These are phyloP conservation scores for Retiboletus flavoniger DNA, from an alignment of 1,284 basidiomycete species.

Conservation along the genomic window DNA sequence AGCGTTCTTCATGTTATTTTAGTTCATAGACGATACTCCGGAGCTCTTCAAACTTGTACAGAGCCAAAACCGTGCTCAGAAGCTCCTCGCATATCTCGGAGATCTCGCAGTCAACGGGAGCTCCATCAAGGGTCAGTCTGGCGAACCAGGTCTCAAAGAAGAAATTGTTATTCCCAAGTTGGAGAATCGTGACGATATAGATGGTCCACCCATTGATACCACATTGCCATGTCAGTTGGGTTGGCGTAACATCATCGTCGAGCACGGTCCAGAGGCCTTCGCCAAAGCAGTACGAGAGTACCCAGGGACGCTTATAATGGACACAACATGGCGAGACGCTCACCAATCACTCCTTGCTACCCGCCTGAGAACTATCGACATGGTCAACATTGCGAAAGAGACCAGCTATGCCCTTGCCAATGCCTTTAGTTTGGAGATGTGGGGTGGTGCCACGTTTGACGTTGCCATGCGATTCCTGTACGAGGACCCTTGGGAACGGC, in stretches of 20 bases:
- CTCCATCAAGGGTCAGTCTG: slow-evolving; percentile 90
- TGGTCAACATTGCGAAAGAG: slow-evolving; percentile 98
- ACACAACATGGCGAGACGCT: slow-evolving; percentile 99
- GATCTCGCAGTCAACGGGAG: slow-evolving; percentile 98
- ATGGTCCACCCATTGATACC: slow-evolving; percentile 75
- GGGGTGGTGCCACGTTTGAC: slow-evolving; percentile 99
- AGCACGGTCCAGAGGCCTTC: slow-evolving; percentile 97
- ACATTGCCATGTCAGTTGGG: slow-evolving; percentile 83
- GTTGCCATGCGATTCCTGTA: slow-evolving; percentile 99
- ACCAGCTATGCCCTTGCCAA: slow-evolving; percentile 94
- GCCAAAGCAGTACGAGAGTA: slow-evolving; percentile 98
- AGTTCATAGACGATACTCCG: slow-evolving; percentile 99
- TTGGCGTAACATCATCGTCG: slow-evolving; percentile 99
- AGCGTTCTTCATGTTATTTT: slow-evolving; percentile 11
- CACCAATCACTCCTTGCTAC: slow-evolving; percentile 98
- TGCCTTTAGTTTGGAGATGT: slow-evolving; percentile 97
- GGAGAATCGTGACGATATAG: slow-evolving; percentile 75
- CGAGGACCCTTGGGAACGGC: slow-evolving; percentile 99
- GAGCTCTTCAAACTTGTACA: slow-evolving; percentile 98
- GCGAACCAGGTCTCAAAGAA: slow-evolving; percentile 92
- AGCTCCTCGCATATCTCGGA: slow-evolving; percentile 94
- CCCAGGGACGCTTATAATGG: slow-evolving; percentile 94
- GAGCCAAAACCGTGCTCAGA: slow-evolving; percentile 98
- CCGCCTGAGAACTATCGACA: slow-evolving; percentile 93
- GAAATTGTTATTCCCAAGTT: slow-evolving; percentile 88